Conservation (phyloP, 169 alveolate genomes). For the Cryptosporidium sp. region DNA sequence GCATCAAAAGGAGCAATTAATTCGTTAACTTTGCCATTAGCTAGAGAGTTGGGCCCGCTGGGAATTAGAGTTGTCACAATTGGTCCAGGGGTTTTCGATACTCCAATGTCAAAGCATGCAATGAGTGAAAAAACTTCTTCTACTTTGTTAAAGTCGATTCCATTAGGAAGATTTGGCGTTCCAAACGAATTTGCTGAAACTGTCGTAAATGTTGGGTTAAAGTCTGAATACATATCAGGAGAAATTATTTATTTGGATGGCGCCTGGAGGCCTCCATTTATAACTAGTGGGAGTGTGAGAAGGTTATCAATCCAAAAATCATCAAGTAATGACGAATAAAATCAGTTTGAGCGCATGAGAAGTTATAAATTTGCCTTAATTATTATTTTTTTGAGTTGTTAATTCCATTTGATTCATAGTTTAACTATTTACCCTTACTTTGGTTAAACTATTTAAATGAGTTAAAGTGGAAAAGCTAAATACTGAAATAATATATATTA, state of each 20-base stretch:
- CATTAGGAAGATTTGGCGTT: constrained; percentile 84
- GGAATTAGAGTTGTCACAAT: constrained; percentile 86
- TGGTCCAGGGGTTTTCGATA: constrained; percentile 85
- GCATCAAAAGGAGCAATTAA: constrained; percentile 67
- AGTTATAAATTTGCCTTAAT: neutral
- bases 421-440: neutral
- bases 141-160: constrained; percentile 79
- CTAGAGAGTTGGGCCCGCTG: constrained; percentile 86
- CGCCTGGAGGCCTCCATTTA: constrained; percentile 81
- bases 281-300: neutral
- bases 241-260: constrained; percentile 84
- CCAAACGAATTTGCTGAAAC: constrained; percentile 85
- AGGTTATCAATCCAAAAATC: constrained; percentile 48
- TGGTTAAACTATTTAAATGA: neutral
- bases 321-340: constrained; percentile 29
- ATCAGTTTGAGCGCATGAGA: neutral
- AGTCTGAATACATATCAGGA: constrained; percentile 82
- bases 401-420: neutral
- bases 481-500: too few relatives aligned
- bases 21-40: constrained; percentile 81
- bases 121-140: constrained; percentile 77
- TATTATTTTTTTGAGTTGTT: neutral
- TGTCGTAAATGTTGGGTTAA: constrained; percentile 78
- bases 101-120: constrained; percentile 82
- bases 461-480: too few relatives aligned